Evolutionary conservation across 306 rosid genomes (phyloP).

Genomic region (Rosa rugosa): DNA sequence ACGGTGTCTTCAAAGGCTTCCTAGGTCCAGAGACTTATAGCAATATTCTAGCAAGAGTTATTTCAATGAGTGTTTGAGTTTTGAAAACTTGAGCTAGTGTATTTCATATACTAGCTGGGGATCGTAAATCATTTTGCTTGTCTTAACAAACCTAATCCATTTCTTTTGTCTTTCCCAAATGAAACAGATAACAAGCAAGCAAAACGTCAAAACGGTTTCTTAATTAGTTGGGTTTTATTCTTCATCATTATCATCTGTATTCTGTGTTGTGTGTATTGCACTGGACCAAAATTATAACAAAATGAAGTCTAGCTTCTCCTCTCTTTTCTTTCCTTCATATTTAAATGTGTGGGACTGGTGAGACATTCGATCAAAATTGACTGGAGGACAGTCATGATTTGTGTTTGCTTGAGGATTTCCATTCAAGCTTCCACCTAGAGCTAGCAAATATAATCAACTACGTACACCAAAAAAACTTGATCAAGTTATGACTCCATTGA

Average conservation of each 20-base stretch:
- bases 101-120: background rate
- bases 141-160: background rate
- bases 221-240: background rate
- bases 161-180: background rate
- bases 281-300: background rate
- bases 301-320: background rate
- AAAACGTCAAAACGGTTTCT: background rate
- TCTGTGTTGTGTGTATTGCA: background rate
- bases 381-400: background rate
- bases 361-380: conserved; percentile 9
- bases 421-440: conserved; percentile 1
- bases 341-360: background rate
- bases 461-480: background rate
- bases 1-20: no score
- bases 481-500: background rate
- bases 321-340: background rate
- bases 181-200: background rate
- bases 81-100: no score
- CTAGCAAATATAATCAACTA: background rate
- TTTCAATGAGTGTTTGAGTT: no score
- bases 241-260: background rate
- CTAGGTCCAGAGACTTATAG: no score
- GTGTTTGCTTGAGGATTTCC: background rate
- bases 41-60: no score
- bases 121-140: background rate